A percentile compares a stretch with the other conserved stretches of the same genome.
These are phyloP conservation scores for Trichomonas gallinae DNA, from an alignment of 208 protist genomes.

Conservation along the genomic window DNA sequence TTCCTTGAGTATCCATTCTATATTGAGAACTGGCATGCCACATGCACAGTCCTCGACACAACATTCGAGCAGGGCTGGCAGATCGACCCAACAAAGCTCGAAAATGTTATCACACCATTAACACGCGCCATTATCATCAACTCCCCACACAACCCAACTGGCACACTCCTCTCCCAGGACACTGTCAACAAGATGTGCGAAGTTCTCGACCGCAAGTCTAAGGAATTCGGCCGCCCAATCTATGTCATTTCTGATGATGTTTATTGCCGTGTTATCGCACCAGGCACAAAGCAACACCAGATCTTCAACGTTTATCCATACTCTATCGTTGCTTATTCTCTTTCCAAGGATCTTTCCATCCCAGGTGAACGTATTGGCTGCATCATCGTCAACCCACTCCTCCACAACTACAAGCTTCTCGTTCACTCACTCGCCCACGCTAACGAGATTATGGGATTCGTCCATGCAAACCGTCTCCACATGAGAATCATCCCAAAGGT, in stretches of 20 bases:
- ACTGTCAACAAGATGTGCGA: neutral
- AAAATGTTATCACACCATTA: neutral
- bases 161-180: neutral
- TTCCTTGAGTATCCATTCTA: neutral
- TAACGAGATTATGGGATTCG: neutral
- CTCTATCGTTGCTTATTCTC: neutral
- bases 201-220: neutral
- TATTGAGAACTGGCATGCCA: neutral
- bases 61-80: neutral
- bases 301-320: neutral
- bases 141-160: neutral
- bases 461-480: neutral
- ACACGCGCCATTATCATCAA: neutral
- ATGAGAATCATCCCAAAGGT: neutral
- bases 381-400: neutral
- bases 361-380: slow-evolving; percentile 1
- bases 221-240: neutral
- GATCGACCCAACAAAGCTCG: neutral
- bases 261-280: neutral
- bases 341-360: neutral
- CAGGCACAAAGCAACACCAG: neutral
- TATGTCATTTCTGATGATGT: neutral
- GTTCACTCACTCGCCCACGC: neutral
- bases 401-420: neutral
- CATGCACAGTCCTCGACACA: neutral